Evolutionary conservation across 106 monocot species (phyloP).

Genomic region (Amphibolis antarctica): DNA sequence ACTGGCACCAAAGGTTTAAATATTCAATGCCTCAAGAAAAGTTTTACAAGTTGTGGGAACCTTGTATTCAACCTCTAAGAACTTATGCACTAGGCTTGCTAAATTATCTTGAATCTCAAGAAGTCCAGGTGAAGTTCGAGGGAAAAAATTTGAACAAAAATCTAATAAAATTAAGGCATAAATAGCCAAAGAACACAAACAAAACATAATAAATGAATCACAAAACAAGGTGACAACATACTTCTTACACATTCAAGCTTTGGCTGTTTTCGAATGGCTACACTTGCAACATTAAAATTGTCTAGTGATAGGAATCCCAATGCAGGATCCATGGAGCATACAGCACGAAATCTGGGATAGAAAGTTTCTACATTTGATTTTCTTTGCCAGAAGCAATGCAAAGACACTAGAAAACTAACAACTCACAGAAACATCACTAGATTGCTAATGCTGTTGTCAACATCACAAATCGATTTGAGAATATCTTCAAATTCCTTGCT

Average conservation of each 20-base stretch:
- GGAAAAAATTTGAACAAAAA: background rate
- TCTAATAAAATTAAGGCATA: background rate
- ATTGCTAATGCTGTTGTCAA: conserved; percentile 42
- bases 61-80: too few species aligned
- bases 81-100: background rate
- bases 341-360: conserved; percentile 48
- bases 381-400: background rate
- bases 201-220: background rate
- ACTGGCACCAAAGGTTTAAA: too few species aligned
- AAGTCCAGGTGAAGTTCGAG: background rate
- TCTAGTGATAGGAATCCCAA: conserved; percentile 58
- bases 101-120: background rate
- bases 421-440: conserved; percentile 79
- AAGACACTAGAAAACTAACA: background rate
- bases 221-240: conserved; percentile 2
- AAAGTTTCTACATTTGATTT: conserved; percentile 6
- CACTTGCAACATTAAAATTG: conserved; percentile 56
- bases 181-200: background rate
- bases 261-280: conserved; percentile 45
- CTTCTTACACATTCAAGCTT: conserved; percentile 60
- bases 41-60: too few species aligned
- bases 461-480: conserved; percentile 33
- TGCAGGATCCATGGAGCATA: conserved; percentile 50
- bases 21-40: too few species aligned
- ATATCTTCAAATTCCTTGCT: conserved; percentile 70